A percentile compares a stretch with the other conserved stretches of the same genome.
Evolutionary conservation across 2,329 filamentous ascomycete species (phyloP).

Genomic region (Hymenotorrendiella dingleyae): DNA sequence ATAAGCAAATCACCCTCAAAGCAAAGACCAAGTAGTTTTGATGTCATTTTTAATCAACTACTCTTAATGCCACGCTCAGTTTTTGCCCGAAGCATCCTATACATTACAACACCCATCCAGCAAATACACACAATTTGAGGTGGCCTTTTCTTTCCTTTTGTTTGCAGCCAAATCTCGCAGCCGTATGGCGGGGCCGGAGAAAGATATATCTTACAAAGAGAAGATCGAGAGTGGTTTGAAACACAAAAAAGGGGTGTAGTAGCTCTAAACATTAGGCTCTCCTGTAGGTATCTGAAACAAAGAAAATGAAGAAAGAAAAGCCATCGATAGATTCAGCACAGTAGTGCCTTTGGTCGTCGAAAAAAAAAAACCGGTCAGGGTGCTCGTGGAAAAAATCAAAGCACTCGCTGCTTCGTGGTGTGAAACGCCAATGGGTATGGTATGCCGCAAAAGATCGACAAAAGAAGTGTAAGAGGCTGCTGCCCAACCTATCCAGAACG

Average conservation of each 20-base stretch:
- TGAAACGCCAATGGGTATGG: constrained; percentile 19
- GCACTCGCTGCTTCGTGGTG: constrained; percentile 11
- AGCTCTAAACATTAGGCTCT: constrained; percentile 28
- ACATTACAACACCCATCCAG: too few species aligned
- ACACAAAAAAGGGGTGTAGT: constrained; percentile 14
- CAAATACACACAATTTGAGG: too few species aligned
- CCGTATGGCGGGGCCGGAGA: constrained; percentile 21
- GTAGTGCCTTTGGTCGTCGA: too few species aligned
- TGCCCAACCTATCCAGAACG: constrained; percentile 28
- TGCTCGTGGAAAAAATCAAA: constrained; percentile 16
- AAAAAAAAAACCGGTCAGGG: constrained; percentile 16
- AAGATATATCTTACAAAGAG: constrained; percentile 27
- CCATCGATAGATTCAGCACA: too few species aligned
- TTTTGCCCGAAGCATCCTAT: too few species aligned
- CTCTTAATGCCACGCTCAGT: too few species aligned
- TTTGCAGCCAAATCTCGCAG: constrained; percentile 9
- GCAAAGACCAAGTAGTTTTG: too few species aligned
- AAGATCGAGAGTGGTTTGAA: constrained; percentile 14
- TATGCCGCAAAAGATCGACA: constrained; percentile 23
- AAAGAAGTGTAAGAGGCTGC: constrained; percentile 17
- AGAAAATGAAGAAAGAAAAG: constrained; percentile 15
- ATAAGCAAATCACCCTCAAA: too few species aligned
- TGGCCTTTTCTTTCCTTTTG: too few species aligned
- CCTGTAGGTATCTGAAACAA: constrained; percentile 14
- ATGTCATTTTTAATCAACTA: too few species aligned